These are phyloP conservation scores for Coemansia biformis DNA, from an alignment of 192 early-diverging fungal species.

Conservation along the genomic window DNA sequence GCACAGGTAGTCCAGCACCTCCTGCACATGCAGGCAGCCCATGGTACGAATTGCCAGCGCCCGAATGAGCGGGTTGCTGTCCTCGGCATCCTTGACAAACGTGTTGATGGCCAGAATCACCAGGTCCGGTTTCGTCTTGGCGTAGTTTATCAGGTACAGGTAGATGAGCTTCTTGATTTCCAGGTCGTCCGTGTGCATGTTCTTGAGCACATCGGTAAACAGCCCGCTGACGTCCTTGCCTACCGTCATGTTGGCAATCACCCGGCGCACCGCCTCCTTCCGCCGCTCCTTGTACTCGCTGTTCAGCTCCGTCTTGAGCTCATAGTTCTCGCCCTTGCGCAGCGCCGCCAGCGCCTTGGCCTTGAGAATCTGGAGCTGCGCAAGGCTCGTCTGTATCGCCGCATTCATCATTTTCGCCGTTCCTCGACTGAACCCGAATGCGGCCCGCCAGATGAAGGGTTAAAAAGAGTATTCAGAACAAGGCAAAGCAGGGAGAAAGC, in stretches of 20 bases:
- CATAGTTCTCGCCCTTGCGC: constrained; percentile 82
- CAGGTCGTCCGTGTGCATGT: constrained; percentile 96
- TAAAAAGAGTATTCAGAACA: too few species aligned
- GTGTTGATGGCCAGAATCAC: constrained; percentile 84
- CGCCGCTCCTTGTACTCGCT: constrained; percentile 92
- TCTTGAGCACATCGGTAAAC: constrained; percentile 96
- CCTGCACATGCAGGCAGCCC: constrained; percentile 93
- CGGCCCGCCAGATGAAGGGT: too few species aligned
- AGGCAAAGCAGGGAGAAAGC: too few species aligned
- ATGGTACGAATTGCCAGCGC: constrained; percentile 96
- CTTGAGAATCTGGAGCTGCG: constrained; percentile 49
- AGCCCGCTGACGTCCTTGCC: constrained; percentile 95
- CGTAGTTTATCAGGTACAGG: constrained; percentile 95
- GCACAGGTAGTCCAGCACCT: constrained; percentile 76
- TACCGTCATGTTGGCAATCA: constrained; percentile 99
- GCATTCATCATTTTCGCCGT: constrained; percentile 44
- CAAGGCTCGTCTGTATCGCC: constrained; percentile 45
- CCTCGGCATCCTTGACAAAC: constrained; percentile 86
- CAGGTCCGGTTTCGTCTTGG: constrained; percentile 88
- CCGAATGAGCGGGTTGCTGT: constrained; percentile 90
- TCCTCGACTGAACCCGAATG: too few species aligned
- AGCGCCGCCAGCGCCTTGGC: constrained; percentile 45
- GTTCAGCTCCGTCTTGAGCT: constrained; percentile 95
- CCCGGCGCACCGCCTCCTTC: constrained; percentile 97
- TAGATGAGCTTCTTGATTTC: constrained; percentile 92